Evolutionary conservation across 495 filamentous ascomycete genomes (phyloP).

Genomic region (Penicillium argentinense): DNA sequence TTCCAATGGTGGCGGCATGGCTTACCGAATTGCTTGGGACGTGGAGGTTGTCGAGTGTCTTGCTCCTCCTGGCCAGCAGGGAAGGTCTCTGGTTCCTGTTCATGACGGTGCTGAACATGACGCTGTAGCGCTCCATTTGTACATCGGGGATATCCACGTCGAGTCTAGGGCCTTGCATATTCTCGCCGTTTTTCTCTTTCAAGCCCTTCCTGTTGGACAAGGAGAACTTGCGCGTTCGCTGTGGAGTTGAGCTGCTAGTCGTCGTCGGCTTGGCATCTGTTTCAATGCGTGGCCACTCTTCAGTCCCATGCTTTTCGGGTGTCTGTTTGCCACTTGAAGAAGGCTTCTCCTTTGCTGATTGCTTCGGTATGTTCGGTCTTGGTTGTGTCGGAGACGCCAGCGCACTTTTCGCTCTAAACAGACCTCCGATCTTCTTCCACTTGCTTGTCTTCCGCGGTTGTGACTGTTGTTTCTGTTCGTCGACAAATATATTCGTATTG

Average conservation of each 20-base stretch:
- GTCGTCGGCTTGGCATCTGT: slow-evolving; percentile 8
- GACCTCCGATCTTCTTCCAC: slow-evolving; percentile 57
- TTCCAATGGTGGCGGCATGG: neutral
- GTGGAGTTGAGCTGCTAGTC: neutral
- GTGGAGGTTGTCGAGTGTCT: slow-evolving; percentile 61
- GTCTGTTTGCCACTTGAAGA: neutral
- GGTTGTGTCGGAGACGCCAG: slow-evolving; percentile 23
- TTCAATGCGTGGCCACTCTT: slow-evolving; percentile 35
- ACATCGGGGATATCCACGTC: slow-evolving; percentile 79
- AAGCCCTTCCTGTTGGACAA: slow-evolving; percentile 15
- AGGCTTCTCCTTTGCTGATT: neutral
- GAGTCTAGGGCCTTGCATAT: slow-evolving; percentile 38
- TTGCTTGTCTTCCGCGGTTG: slow-evolving; percentile 49
- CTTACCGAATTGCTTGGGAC: slow-evolving; percentile 44
- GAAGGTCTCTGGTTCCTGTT: slow-evolving; percentile 41
- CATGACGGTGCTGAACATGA: slow-evolving; percentile 88
- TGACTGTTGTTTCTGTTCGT: slow-evolving; percentile 22
- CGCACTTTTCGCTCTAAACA: slow-evolving; percentile 50
- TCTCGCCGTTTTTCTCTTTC: slow-evolving; percentile 6
- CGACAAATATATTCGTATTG: slow-evolving; percentile 13
- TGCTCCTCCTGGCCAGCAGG: slow-evolving; percentile 67
- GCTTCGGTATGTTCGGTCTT: neutral
- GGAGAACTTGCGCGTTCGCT: slow-evolving; percentile 18
- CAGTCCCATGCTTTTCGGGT: slow-evolving; percentile 3
- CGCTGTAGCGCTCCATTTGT: slow-evolving; percentile 84